Percentiles rank a stretch among this genome's conserved stretches.
Conservation (phyloP, 2,329 filamentous ascomycete species). For the Epichloe sylvatica region DNA sequence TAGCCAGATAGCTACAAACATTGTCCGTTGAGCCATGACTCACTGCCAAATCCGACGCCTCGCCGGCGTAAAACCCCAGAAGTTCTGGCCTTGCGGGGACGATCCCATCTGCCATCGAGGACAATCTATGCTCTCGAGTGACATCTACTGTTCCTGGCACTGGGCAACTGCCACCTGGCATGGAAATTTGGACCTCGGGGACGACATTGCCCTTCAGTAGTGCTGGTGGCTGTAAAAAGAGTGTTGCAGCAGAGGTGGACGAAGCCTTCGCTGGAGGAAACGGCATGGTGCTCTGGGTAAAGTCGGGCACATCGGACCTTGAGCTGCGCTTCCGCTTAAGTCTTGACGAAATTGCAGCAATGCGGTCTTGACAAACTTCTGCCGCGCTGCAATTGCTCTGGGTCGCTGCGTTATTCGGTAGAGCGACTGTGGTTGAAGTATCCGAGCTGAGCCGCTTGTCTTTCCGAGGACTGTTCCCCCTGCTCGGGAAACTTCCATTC, state of each 20-base stretch:
- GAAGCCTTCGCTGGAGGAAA: conserved; percentile 11
- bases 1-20: neutral
- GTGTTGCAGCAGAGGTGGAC: neutral
- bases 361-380: neutral
- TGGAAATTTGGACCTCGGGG: neutral
- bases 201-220: neutral
- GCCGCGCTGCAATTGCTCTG: neutral
- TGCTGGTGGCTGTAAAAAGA: neutral
- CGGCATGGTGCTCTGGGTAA: conserved; percentile 19
- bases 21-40: conserved; percentile 8
- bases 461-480: neutral
- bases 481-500: neutral
- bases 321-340: conserved; percentile 19
- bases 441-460: neutral
- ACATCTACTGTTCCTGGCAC: conserved; percentile 13
- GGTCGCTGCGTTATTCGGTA: neutral
- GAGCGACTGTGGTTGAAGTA: neutral
- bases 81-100: conserved; percentile 22
- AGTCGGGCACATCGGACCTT: conserved; percentile 13
- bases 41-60: conserved; percentile 21
- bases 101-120: conserved; percentile 17
- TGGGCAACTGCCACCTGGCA: conserved; percentile 5
- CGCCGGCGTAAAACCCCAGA: conserved; percentile 24
- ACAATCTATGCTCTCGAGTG: conserved; percentile 19
- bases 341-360: neutral